Base-by-base conservation (phyloP, 352 stramenopile genomes). In the Aphanomyces astaci region DNA sequence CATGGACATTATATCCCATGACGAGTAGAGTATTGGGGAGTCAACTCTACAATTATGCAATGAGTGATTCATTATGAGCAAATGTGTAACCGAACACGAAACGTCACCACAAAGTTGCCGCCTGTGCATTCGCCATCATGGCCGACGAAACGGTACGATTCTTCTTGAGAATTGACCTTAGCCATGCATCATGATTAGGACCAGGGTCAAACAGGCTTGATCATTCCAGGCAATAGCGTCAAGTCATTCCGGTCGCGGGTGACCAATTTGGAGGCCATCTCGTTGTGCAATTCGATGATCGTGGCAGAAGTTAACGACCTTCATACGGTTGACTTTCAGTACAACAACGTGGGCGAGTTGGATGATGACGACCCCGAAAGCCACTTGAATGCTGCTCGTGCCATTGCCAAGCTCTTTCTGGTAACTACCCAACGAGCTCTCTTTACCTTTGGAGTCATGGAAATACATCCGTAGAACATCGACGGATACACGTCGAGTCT, bases 401-500 rank as follows among this genome's bases (percentile, higher is more conserved):
- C 62, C 17, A 51, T 68, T 30, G 28, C 62, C 49, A 68, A 60
- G 33, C 62, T 68, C 46, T 60, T 60, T 25, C 3, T 60, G 3
- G 62, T 68, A 46, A n/a, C n/a, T n/a, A n/a, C n/a, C n/a, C n/a
- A n/a, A n/a, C n/a, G n/a, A n/a, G n/a, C n/a, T n/a, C n/a, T n/a
- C n/a, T n/a, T n/a, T n/a, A n/a, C n/a, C n/a, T n/a, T n/a, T n/a
- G n/a, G n/a, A n/a, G n/a, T n/a, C n/a, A n/a, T n/a, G n/a, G n/a
- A n/a, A n/a, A 25, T 17, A 39, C 25, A 19, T 27, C 7, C 19
- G 22, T 52, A 65, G 32, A 65, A 53, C 40, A 19, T 51, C 32
- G 56, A 65, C 30, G 56, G 32, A 5, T 89, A 90, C 59, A 64
- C 62, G 46, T 88, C 79, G 46, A 66, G 70, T 45, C 78, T 91